Base-by-base conservation (phyloP, 139 green algal genomes). In the Tetradesmus obliquus region DNA sequence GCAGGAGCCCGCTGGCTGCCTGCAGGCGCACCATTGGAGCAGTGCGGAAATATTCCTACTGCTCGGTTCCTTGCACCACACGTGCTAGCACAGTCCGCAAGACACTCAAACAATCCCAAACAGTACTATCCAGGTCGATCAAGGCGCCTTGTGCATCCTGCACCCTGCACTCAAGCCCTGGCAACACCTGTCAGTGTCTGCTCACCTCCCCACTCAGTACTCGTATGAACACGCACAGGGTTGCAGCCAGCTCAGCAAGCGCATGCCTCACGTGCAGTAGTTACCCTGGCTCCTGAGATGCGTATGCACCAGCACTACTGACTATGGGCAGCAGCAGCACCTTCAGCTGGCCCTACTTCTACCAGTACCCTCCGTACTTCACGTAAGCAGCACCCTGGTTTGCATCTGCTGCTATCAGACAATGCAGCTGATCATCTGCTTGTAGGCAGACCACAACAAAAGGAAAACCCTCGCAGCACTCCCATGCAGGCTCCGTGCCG, bases 311-410 rank as follows among this genome's bases (percentile, higher is more conserved):
- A 20, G 22, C 76, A 15, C 19, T n/a, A 17, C 76, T 82, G 76
- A 89, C 8, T 12, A 82, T 24, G 60, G 76, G 66, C 85, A 89
- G 85, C 85, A 89, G 62, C 24, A 69, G 79, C 57, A 22, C 69
- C 20, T 97, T 97, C 84, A 32, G 84, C 0, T 95, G 95, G 62
- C 96, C 96, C 6, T 93, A 94, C n/a, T 97, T 97, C 74, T 95
- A 93, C 24, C 93, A 88, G 32, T 98, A 96, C 89, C 96, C 96
- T 5, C 96, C 96, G 32, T 97, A 97, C 74, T 98, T 97, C 72
- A 98, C 96, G 96, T 97, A 88, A 92, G 96, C 84, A 13, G 0
- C n/a, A 5, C 32, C 6, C 9, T 53, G 13, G 13, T 9, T 15
- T 83, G 32, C 53, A 84, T 69, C 55, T 32, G 10, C 32, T 74